phyloP scores from a whole-genome alignment of 2,329 filamentous ascomycete genomes.

The Penicillium sp. region DNA sequence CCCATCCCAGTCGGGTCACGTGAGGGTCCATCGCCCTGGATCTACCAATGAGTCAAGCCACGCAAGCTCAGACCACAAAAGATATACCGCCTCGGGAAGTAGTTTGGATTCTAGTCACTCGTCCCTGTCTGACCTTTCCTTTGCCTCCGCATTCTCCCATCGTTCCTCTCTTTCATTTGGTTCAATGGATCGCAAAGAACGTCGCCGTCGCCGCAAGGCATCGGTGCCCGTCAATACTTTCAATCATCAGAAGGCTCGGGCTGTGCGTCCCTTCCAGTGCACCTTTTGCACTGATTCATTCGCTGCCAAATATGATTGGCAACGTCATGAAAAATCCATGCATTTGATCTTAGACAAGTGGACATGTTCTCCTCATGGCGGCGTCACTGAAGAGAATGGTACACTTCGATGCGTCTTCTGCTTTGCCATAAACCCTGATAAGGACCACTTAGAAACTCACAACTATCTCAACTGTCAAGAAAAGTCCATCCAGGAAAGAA shows the following conservation, averaged over 20 bases:
- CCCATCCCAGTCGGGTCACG: conserved; percentile 31
- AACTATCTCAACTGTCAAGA: conserved; percentile 60
- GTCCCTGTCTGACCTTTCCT: conserved; percentile 56
- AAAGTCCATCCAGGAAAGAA: conserved; percentile 59
- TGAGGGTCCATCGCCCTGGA: conserved; percentile 38
- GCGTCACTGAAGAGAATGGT: conserved; percentile 51
- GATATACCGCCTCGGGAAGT: conserved; percentile 53
- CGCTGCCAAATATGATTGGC: conserved; percentile 60
- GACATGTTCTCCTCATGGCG: conserved; percentile 61
- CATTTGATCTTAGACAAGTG: conserved; percentile 58
- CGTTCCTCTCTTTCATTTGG: conserved; percentile 57
- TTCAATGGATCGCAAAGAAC: conserved; percentile 59
- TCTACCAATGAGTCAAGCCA: conserved; percentile 54
- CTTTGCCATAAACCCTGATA: conserved; percentile 52
- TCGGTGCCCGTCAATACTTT: conserved; percentile 44
- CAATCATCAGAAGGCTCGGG: conserved; percentile 42
- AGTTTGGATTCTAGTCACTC: conserved; percentile 54
- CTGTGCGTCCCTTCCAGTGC: conserved; percentile 55
- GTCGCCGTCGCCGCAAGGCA: conserved; percentile 54
- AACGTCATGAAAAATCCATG: conserved; percentile 58
- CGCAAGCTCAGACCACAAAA: conserved; percentile 50
- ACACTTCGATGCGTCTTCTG: conserved; percentile 61
- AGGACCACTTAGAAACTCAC: conserved; percentile 59
- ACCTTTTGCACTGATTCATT: conserved; percentile 60
- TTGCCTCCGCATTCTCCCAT: conserved; percentile 57